Conservation (phyloP, 345 rosid genomes). For the Xanthoceras sorbifolium region DNA sequence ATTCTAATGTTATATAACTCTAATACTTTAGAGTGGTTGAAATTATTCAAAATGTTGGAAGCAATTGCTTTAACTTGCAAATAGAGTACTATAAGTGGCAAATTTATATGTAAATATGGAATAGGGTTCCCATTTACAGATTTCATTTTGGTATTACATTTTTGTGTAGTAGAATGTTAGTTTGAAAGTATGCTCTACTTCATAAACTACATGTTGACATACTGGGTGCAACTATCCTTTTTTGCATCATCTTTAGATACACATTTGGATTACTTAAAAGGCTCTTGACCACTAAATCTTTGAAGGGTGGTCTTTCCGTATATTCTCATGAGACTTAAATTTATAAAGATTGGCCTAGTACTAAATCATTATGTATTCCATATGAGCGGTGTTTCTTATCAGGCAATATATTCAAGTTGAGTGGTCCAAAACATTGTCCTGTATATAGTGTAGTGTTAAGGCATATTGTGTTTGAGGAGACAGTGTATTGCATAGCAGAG, state of each 20-base stretch:
- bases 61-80: not conserved
- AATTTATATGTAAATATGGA: not conserved
- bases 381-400: not conserved
- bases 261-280: not conserved
- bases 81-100: not conserved
- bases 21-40: not conserved
- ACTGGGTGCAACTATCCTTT: not conserved
- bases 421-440: not conserved
- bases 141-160: not conserved
- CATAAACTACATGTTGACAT: not conserved
- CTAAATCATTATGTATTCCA: not conserved
- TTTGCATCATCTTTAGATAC: not conserved
- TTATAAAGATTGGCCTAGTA: slow-evolving; percentile 3
- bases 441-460: not conserved
- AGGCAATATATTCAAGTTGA: not conserved
- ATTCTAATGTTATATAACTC: not conserved
- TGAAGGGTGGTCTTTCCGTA: not conserved
- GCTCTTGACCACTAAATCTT: not conserved
- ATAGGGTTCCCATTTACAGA: not conserved
- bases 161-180: not conserved
- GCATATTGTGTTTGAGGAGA: not conserved
- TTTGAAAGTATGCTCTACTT: not conserved
- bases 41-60: not conserved
- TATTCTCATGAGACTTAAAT: not conserved
- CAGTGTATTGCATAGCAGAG: not conserved